Conservation (phyloP, 2,329 filamentous ascomycete genomes). For the Aspergillus pseudoterreus region DNA sequence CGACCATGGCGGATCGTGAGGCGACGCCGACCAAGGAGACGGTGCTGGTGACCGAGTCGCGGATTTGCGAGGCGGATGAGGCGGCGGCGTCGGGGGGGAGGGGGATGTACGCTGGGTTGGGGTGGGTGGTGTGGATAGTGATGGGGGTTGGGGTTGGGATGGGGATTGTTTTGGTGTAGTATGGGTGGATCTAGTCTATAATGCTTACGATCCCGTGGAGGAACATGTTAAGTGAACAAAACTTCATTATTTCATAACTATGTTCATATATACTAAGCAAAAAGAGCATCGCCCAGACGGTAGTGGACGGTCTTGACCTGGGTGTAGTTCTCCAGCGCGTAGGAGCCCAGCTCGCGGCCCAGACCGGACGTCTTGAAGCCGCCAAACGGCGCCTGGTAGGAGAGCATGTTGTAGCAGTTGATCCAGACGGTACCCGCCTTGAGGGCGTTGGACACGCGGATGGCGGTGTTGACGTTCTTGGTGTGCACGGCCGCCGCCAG, state of each 20-base stretch:
- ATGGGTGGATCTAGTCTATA: background rate
- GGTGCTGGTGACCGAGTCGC: background rate
- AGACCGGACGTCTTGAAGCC: constrained; percentile 44
- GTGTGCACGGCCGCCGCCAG: constrained; percentile 77
- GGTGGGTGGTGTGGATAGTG: background rate
- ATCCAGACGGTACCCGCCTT: constrained; percentile 64
- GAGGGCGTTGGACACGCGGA: constrained; percentile 68
- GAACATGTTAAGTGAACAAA: background rate
- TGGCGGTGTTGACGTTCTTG: constrained; percentile 71
- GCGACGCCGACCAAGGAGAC: background rate
- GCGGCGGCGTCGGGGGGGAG: background rate
- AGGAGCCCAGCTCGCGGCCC: constrained; percentile 46
- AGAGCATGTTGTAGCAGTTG: constrained; percentile 68
- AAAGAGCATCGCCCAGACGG: constrained; percentile 42
- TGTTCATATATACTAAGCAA: constrained; percentile 31
- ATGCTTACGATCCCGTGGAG: background rate
- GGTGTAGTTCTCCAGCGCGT: constrained; percentile 49
- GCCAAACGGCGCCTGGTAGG: constrained; percentile 42
- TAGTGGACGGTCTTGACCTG: constrained; percentile 47
- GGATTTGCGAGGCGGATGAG: background rate
- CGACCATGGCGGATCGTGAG: constrained; percentile 3
- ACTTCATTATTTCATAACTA: constrained; percentile 10
- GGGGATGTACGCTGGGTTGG: background rate
- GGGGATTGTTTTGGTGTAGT: background rate
- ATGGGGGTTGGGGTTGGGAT: background rate